phyloP scores from a whole-genome alignment of 345 rosid species.

The Pelargonium nanum region DNA sequence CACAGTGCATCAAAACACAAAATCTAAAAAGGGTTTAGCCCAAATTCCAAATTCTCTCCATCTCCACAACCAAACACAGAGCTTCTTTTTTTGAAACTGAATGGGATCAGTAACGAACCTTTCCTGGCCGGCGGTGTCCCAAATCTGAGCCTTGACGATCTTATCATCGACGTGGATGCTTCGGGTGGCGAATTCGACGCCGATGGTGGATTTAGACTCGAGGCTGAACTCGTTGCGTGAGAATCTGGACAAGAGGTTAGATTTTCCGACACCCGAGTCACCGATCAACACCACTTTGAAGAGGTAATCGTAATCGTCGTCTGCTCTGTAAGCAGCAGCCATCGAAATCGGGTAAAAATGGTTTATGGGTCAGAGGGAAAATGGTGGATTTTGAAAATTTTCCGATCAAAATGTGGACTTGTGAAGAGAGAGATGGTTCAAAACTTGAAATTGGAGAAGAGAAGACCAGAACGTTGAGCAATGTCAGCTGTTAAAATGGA shows the following conservation, averaged over 20 bases:
- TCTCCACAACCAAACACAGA: background rate
- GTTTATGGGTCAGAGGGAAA: background rate
- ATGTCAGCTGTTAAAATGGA: no score
- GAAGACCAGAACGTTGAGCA: no score
- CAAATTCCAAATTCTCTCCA: background rate
- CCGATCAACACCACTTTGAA: constrained; percentile 72
- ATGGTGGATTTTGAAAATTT: no score
- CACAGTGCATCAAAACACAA: background rate
- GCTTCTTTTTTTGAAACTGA: background rate
- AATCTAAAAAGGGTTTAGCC: background rate
- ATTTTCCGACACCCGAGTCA: constrained; percentile 80
- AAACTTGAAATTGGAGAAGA: no score
- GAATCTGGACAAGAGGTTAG: constrained; percentile 64
- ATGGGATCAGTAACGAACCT: constrained; percentile 21
- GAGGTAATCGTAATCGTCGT: constrained; percentile 78
- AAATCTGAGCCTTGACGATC: constrained; percentile 79
- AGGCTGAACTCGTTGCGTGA: constrained; percentile 71
- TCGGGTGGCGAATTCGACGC: constrained; percentile 79
- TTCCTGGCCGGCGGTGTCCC: constrained; percentile 87
- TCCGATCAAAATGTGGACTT: background rate
- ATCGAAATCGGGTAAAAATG: background rate
- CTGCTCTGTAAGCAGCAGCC: constrained; percentile 67
- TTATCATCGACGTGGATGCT: constrained; percentile 68
- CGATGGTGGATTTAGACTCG: constrained; percentile 79
- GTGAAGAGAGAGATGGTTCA: no score